Evolutionary conservation across 345 rosid species (phyloP).

Genomic region (Boechera retrofracta): DNA sequence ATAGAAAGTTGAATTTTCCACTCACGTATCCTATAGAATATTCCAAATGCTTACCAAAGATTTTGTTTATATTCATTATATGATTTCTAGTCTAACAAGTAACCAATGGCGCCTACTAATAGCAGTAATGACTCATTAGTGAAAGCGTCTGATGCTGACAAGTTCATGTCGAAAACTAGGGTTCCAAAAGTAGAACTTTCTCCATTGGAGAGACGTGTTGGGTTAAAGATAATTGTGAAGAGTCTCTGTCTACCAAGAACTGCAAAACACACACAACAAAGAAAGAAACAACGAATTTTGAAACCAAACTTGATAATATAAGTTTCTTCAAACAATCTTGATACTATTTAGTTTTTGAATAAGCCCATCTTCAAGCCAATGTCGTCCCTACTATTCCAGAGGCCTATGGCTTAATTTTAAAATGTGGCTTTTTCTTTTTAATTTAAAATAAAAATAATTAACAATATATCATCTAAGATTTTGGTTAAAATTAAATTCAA

Average conservation of each 20-base stretch:
- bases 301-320: constrained; percentile 9
- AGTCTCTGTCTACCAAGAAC: constrained; percentile 82
- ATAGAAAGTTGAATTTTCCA: constrained; percentile 33
- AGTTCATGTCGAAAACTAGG: constrained; percentile 66
- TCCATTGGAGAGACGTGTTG: constrained; percentile 82
- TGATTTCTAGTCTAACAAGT: constrained; percentile 17
- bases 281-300: not conserved
- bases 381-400: too few relatives aligned
- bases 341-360: not conserved
- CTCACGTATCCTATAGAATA: constrained; percentile 11
- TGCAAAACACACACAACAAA: constrained; percentile 33
- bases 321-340: not conserved
- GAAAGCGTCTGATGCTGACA: constrained; percentile 55
- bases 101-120: not conserved
- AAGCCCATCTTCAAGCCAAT: too few relatives aligned
- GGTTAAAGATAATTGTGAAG: constrained; percentile 78
- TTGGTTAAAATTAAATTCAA: too few relatives aligned
- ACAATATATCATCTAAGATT: too few relatives aligned
- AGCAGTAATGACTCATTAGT: constrained; percentile 5
- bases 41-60: constrained; percentile 18
- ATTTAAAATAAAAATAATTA: too few relatives aligned
- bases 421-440: too few relatives aligned
- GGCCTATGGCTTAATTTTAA: too few relatives aligned
- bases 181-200: constrained; percentile 82
- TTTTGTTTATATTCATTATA: constrained; percentile 5